Evolutionary conservation across 805 yeast genomes (phyloP), one percentile per base, ranked within the genome.

Genomic region (Cyberlindnera mississippiensis): DNA sequence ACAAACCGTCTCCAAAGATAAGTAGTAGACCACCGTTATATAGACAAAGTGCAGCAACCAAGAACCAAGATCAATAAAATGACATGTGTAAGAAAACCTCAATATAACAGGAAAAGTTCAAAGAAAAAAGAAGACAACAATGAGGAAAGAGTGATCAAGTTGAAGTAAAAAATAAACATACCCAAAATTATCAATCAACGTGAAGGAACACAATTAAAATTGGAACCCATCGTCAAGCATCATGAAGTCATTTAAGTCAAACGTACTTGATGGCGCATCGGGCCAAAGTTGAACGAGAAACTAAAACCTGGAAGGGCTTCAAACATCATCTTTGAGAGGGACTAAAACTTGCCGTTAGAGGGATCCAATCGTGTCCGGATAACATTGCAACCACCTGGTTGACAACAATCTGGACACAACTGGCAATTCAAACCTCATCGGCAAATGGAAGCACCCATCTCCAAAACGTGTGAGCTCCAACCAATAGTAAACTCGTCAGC

Each of bases 221-320:
- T 52, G 52, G 46, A 41, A 41, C 32, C 46, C 51, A 40, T 46
- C 50, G 40, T 46, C 55, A 42, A 57, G 53, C 39, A 48, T 48
- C 34, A 57, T 58, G 51, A 57, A 57, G 37, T 57, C 62, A 56
- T 55, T 52, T 50, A 57, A 55, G 41, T 57, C 60, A 51, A 57
- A 57, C 37, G 55, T 40, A 49, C 49, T 52, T 46, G 60, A 56
- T 50, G 60, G 62, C 62, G 62, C 62, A 53, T 57, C 62, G 55
- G 62, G 62, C 62, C 38, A 24, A 46, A 53, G 53, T 47, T 44
- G 47, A 40, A 39, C 33, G 27, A 32, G 14, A 17, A 17, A 9
- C 3, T 31, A 11, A 22, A n/a, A n/a, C n/a, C n/a, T n/a, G n/a
- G 16, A 31, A 30, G 28, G 20, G 37, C 27, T 18, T 22, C 36